A percentile compares a stretch with the other conserved stretches of the same genome.
Evolutionary conservation across 164 flowering plant genomes (phyloP).

Genomic region (Malania oleifera): DNA sequence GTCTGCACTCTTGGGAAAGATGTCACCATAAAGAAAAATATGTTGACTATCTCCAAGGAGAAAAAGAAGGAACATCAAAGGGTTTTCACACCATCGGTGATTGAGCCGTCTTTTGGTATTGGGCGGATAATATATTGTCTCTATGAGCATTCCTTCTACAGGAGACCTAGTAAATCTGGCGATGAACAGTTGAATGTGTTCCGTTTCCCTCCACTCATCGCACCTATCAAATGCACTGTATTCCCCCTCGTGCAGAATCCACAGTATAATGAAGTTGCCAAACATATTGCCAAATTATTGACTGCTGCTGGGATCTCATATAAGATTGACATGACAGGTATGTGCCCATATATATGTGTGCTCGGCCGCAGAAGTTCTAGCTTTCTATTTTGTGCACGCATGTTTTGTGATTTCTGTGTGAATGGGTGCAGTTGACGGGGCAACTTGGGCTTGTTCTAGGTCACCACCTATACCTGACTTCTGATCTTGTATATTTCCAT

Average conservation of each 20-base stretch:
- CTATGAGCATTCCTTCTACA: conserved; percentile 86
- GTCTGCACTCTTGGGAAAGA: conserved; percentile 62
- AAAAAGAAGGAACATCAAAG: conserved; percentile 71
- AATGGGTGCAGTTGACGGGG: too few relatives aligned
- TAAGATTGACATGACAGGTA: conserved; percentile 9
- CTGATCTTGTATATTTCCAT: too few relatives aligned
- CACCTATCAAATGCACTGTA: conserved; percentile 84
- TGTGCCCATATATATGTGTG: too few relatives aligned
- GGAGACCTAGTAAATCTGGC: conserved; percentile 80
- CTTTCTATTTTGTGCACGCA: too few relatives aligned
- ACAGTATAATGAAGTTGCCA: conserved; percentile 74
- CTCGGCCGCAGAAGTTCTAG: too few relatives aligned
- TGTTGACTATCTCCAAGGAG: conserved; percentile 61
- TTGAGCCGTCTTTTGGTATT: conserved; percentile 98
- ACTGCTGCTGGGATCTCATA: conserved; percentile 51
- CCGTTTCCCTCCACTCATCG: conserved; percentile 58
- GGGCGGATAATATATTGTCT: conserved; percentile 93
- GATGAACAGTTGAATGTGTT: conserved; percentile 52
- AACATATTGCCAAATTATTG: too few relatives aligned
- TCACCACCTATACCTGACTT: too few relatives aligned
- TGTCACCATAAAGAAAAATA: conserved; percentile 48
- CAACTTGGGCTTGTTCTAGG: too few relatives aligned
- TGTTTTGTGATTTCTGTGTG: too few relatives aligned
- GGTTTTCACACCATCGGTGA: conserved; percentile 91
- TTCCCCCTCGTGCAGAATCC: conserved; percentile 86